Conservation (phyloP, 2,329 filamentous ascomycete genomes). For the Fusarium guadeloupense region DNA sequence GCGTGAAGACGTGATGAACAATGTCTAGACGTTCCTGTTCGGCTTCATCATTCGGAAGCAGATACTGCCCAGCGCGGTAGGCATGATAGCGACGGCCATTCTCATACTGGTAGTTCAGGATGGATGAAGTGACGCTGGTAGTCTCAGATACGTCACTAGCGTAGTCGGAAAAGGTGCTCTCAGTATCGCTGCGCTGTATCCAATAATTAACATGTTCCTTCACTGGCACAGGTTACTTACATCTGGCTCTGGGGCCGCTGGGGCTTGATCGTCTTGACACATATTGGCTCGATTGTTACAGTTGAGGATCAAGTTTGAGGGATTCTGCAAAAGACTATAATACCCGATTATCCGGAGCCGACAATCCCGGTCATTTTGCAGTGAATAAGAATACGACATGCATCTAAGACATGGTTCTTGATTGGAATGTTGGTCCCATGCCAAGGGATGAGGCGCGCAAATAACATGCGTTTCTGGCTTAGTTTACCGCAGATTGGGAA, state of each 20-base stretch:
- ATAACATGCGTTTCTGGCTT: too few species aligned
- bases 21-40: constrained; percentile 64
- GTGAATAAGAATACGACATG: neutral
- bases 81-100: constrained; percentile 53
- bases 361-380: neutral
- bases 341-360: neutral
- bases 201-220: neutral
- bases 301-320: neutral
- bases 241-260: constrained; percentile 3
- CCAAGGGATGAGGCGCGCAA: neutral
- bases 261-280: constrained; percentile 4
- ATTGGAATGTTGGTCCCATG: neutral
- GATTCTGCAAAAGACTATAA: too few species aligned
- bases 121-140: constrained; percentile 42
- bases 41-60: constrained; percentile 39
- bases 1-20: constrained; percentile 61
- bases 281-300: neutral
- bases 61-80: constrained; percentile 48
- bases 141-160: constrained; percentile 35
- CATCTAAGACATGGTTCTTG: neutral
- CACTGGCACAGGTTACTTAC: neutral
- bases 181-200: constrained; percentile 1
- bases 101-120: constrained; percentile 50
- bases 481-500: too few species aligned
- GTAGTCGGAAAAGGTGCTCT: constrained; percentile 31